Percentiles rank a stretch among this genome's conserved stretches.
Evolutionary conservation across 2,329 filamentous ascomycete species (phyloP).

Genomic region (Verticillium dahliae): DNA sequence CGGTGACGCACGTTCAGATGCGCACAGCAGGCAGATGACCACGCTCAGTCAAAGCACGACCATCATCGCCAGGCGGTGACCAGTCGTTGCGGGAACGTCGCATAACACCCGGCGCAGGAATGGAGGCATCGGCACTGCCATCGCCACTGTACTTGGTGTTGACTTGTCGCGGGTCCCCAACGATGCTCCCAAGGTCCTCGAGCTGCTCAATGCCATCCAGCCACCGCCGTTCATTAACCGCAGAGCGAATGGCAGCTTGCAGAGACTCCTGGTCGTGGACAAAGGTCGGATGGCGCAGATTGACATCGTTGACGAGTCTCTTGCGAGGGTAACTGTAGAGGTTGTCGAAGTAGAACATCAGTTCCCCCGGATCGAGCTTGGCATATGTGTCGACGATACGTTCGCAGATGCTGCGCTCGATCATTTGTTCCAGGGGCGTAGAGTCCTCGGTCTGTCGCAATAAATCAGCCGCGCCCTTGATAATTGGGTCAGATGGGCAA

Average conservation of each 20-base stretch:
- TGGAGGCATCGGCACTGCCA: constrained; percentile 27
- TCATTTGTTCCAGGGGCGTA: constrained; percentile 7
- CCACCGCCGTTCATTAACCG: constrained; percentile 29
- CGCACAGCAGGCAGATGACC: neutral
- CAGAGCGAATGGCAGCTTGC: constrained; percentile 28
- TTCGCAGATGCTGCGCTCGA: constrained; percentile 11
- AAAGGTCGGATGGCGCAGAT: constrained; percentile 32
- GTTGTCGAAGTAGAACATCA: constrained; percentile 42
- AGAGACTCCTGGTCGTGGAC: constrained; percentile 39
- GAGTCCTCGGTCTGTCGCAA: constrained; percentile 1
- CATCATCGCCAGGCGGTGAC: constrained; percentile 33
- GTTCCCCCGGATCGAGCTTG: constrained; percentile 42
- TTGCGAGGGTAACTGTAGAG: constrained; percentile 37
- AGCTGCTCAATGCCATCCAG: constrained; percentile 18
- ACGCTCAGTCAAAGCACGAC: constrained; percentile 13
- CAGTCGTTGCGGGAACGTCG: constrained; percentile 25
- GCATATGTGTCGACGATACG: constrained; percentile 37
- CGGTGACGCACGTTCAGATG: neutral
- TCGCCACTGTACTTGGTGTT: constrained; percentile 27
- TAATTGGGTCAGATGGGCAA: neutral
- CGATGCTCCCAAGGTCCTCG: constrained; percentile 29
- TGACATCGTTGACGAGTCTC: constrained; percentile 35
- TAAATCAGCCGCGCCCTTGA: neutral
- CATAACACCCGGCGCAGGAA: constrained; percentile 22
- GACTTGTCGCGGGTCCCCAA: constrained; percentile 32